Evolutionary conservation across 2,329 filamentous ascomycete species (phyloP), one percentile per base, ranked within the genome.

Genomic region (Calonectria montana): DNA sequence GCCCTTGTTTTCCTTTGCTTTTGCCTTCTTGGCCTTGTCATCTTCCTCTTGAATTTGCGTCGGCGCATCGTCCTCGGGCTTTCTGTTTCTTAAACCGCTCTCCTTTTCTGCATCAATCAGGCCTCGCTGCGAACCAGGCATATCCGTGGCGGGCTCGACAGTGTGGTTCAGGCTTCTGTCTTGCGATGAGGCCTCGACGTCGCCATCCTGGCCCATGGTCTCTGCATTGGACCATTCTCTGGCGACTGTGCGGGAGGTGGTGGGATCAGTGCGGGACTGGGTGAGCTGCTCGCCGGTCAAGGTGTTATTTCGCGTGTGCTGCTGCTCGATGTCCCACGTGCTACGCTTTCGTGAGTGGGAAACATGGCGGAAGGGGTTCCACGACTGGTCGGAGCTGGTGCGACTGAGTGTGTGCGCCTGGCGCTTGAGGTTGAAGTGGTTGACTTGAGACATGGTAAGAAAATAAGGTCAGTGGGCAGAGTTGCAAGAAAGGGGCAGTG

Each of bases 341-440:
- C 77, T 77, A 15, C 53, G 53, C 53, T 59, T 59, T 35, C 37
- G 37, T 3, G 53, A 59, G 31, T 59, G 85, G 25, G 79, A 73
- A n/a, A 85, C 80, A 69, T 85, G 85, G 10, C 84, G 82, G 65
- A 88, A 88, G 9, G 84, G 85, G 35, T 87, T 88, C 82, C 83
- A 86, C 25, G 79, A 76, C 25, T 84, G 81, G 67, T 84, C 82
- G 62, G 79, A 74, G 66, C 81, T 81, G 41, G 83, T 79, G 68
- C 86, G 84, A 63, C 86, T 85, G 50, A 87, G 77, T 25, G 74
- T 81, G 71, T 86, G 85, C 70, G 87, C 87, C 69, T 82, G 80
- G 71, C 84, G 83, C 81, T 85, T 88, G 73, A 86, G 83, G 65
- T 80, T 81, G 75, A 83, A 86, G 48, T 83, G 80, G 74, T 88